Conservation (phyloP, 768 basidiomycete species). For the Boletus reticuloceps region DNA sequence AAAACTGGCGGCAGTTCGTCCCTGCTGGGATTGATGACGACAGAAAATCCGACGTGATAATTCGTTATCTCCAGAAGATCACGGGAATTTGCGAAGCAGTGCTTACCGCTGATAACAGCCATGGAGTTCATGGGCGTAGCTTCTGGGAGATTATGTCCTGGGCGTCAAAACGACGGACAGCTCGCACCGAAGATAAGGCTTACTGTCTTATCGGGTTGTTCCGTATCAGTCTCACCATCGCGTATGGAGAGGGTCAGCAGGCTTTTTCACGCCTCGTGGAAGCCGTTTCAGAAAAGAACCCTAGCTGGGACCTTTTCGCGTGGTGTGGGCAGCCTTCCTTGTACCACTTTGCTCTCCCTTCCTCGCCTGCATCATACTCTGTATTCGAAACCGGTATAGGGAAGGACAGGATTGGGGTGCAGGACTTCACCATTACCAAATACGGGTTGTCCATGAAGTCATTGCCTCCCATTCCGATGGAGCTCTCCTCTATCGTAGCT, state of each 20-base stretch:
- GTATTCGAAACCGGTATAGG: not conserved
- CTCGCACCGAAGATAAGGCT: conserved; percentile 20
- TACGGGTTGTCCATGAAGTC: not conserved
- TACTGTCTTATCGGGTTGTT: conserved; percentile 23
- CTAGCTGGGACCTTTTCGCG: conserved; percentile 11
- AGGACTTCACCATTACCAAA: not conserved
- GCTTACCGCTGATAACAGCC: not conserved
- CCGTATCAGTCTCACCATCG: conserved; percentile 12
- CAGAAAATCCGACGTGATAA: not conserved
- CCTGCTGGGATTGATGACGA: not conserved
- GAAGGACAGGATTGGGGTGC: not conserved
- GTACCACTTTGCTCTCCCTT: conserved; percentile 12
- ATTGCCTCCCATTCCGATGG: conserved; percentile 1
- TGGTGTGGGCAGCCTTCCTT: conserved; percentile 12
- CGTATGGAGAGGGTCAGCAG: conserved; percentile 21
- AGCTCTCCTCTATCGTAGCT: not conserved
- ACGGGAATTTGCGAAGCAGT: conserved; percentile 3
- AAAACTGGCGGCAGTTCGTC: conserved; percentile 8
- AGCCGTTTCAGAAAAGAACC: not conserved
- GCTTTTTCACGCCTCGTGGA: conserved; percentile 19
- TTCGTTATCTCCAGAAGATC: not conserved
- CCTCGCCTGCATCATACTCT: conserved; percentile 11
- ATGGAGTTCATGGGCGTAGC: not conserved
- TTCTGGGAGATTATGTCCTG: conserved; percentile 17
- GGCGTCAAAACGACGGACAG: conserved; percentile 22